Percentiles rank a stretch among this genome's conserved stretches.
These are phyloP conservation scores for Zygosaccharomyces sapae DNA, from an alignment of 1,139 yeast genomes.

Conservation along the genomic window DNA sequence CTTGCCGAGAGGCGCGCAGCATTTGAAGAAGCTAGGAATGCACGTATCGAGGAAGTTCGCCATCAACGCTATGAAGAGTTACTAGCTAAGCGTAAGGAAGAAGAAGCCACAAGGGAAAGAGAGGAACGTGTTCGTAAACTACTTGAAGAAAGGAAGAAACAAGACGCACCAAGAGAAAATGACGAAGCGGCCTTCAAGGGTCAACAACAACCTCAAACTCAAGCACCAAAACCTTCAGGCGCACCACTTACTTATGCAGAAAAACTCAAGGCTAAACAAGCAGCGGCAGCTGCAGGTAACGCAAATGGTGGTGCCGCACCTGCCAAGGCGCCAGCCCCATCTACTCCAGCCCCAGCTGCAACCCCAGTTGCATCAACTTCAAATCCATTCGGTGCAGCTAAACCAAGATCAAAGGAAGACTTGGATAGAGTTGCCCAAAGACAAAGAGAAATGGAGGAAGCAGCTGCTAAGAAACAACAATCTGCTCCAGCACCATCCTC, in stretches of 20 bases:
- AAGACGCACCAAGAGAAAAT: slow-evolving; percentile 41
- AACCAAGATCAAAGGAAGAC: slow-evolving; percentile 17
- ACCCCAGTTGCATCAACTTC: slow-evolving; percentile 3
- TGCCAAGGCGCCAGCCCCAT: slow-evolving; percentile 6
- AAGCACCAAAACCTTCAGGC: slow-evolving; percentile 13
- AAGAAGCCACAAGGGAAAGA: slow-evolving; percentile 40
- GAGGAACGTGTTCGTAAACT: slow-evolving; percentile 38
- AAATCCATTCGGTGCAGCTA: slow-evolving; percentile 7
- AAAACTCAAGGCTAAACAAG: slow-evolving; percentile 8
- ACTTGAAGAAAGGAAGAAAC: slow-evolving; percentile 37
- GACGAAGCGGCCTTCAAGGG: slow-evolving; percentile 37
- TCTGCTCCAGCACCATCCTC: slow-evolving; percentile 10
- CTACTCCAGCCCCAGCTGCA: too few species aligned
- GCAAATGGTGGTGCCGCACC: slow-evolving; percentile 9
- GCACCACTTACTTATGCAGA: slow-evolving; percentile 11
- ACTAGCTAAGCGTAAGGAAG: slow-evolving; percentile 40
- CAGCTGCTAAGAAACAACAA: slow-evolving; percentile 27
- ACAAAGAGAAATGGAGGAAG: slow-evolving; percentile 45
- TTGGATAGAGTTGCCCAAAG: slow-evolving; percentile 37
- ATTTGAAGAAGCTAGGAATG: slow-evolving; percentile 63
- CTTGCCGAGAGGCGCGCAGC: slow-evolving; percentile 49
- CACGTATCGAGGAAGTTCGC: slow-evolving; percentile 59
- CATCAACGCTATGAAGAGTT: slow-evolving; percentile 39
- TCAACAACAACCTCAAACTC: slow-evolving; percentile 8
- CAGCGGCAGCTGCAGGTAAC: slow-evolving; percentile 10